phyloP scores from a whole-genome alignment of 495 filamentous ascomycete species.

The Amorphotheca resinae region DNA sequence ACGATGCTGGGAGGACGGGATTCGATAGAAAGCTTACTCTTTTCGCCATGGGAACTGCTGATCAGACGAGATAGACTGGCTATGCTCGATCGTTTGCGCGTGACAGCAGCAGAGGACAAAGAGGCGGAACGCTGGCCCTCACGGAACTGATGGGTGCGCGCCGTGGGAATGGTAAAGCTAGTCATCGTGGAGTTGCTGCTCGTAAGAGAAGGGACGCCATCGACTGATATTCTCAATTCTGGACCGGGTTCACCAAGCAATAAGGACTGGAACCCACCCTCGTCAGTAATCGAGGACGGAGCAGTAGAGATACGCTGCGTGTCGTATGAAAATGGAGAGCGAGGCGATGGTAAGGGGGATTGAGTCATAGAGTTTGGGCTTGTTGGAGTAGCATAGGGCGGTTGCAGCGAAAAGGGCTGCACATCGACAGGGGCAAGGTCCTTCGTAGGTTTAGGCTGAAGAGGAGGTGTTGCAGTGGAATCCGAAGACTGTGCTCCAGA shows the following conservation, averaged over 20 bases:
- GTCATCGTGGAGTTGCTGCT: slow-evolving; percentile 82
- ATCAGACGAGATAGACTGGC: slow-evolving; percentile 77
- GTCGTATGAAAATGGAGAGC: slow-evolving; percentile 52
- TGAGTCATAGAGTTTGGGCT: slow-evolving; percentile 39
- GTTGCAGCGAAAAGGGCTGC: slow-evolving; percentile 31
- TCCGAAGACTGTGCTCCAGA: slow-evolving; percentile 34
- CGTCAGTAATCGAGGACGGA: slow-evolving; percentile 56
- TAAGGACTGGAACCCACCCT: slow-evolving; percentile 47
- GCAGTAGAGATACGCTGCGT: slow-evolving; percentile 58
- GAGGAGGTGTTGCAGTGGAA: slow-evolving; percentile 44
- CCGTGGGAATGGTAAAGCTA: slow-evolving; percentile 23
- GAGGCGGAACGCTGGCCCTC: slow-evolving; percentile 56
- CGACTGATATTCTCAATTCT: slow-evolving; percentile 60
- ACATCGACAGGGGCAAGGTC: slow-evolving; percentile 42
- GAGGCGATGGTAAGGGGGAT: slow-evolving; percentile 43
- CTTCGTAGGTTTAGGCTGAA: slow-evolving; percentile 37
- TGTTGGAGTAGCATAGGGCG: slow-evolving; percentile 35
- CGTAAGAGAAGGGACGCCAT: slow-evolving; percentile 78
- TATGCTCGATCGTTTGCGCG: slow-evolving; percentile 70
- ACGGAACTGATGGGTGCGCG: slow-evolving; percentile 24
- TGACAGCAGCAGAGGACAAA: slow-evolving; percentile 50
- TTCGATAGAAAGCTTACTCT: slow-evolving; percentile 71
- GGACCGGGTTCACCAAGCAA: slow-evolving; percentile 50
- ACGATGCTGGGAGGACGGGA: slow-evolving; percentile 40
- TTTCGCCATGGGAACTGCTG: slow-evolving; percentile 62